Conservation (phyloP, 345 rosid genomes). For the Brassica juncea region DNA sequence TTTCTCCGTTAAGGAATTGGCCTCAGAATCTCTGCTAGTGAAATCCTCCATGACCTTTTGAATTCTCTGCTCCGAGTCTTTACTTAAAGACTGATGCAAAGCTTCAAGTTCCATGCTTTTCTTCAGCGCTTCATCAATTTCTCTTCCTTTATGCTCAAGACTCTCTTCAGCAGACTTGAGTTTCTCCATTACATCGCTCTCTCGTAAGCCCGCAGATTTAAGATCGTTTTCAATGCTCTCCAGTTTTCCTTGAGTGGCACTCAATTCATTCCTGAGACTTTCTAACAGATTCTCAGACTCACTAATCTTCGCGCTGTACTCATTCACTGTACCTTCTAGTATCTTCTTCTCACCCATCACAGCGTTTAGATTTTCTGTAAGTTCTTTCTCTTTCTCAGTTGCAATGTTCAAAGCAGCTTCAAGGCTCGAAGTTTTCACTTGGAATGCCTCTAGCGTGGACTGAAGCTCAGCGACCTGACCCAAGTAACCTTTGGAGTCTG, state of each 20-base stretch:
- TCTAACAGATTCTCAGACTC: slow-evolving; percentile 73
- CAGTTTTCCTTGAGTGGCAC: slow-evolving; percentile 60
- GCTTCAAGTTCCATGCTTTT: slow-evolving; percentile 68
- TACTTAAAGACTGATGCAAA: slow-evolving; percentile 53
- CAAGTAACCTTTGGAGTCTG: slow-evolving; percentile 53
- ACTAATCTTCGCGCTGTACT: slow-evolving; percentile 54
- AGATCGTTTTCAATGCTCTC: slow-evolving; percentile 69
- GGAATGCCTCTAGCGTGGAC: slow-evolving; percentile 73
- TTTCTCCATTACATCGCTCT: slow-evolving; percentile 64
- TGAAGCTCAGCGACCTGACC: slow-evolving; percentile 62
- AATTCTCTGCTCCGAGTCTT: slow-evolving; percentile 67
- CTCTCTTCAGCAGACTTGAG: slow-evolving; percentile 77
- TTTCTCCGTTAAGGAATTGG: slow-evolving; percentile 63
- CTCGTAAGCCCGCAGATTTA: slow-evolving; percentile 62
- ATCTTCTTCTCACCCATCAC: slow-evolving; percentile 66
- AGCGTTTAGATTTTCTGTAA: slow-evolving; percentile 55
- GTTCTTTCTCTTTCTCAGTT: slow-evolving; percentile 59
- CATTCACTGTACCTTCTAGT: slow-evolving; percentile 57
- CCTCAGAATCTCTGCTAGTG: slow-evolving; percentile 75
- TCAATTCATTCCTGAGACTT: slow-evolving; percentile 68
- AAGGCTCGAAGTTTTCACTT: slow-evolving; percentile 65
- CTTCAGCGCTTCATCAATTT: slow-evolving; percentile 57
- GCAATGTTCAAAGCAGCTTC: slow-evolving; percentile 70
- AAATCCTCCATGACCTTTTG: slow-evolving; percentile 59
- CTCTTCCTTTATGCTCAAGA: slow-evolving; percentile 54